Percentiles rank a stretch among this genome's conserved stretches.
phyloP scores from a whole-genome alignment of 768 basidiomycete genomes.

The Suillus clintonianus region DNA sequence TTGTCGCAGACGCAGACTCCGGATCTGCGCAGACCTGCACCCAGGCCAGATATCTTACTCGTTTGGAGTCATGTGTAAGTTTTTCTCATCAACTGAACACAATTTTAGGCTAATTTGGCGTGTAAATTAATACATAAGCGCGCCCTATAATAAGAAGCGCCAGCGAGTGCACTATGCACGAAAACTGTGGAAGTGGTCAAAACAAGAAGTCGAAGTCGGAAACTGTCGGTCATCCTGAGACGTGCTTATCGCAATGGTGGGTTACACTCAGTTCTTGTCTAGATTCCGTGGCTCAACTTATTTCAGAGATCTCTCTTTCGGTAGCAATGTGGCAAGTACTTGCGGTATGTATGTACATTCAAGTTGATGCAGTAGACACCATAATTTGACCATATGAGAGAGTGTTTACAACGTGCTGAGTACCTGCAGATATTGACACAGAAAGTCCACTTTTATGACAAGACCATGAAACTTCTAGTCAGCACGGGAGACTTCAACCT shows the following conservation, averaged over 20 bases:
- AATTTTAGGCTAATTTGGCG: not conserved
- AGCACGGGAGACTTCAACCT: not conserved
- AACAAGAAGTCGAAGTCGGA: not conserved
- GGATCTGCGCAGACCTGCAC: no score
- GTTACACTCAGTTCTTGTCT: no score
- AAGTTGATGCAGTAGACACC: not conserved
- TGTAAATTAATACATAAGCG: no score
- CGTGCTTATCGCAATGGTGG: no score
- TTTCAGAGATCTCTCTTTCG: not conserved
- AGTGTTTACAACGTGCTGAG: no score
- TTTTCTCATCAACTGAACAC: not conserved
- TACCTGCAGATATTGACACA: no score
- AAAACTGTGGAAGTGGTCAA: not conserved
- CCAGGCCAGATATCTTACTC: no score
- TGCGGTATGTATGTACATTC: not conserved
- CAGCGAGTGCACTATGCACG: no score
- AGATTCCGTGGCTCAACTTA: not conserved
- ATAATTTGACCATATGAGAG: no score
- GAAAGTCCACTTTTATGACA: no score
- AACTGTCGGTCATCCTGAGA: no score
- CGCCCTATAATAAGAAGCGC: not conserved
- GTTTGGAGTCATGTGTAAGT: not conserved
- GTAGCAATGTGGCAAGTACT: not conserved
- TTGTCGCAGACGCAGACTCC: no score
- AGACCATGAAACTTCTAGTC: not conserved